These are phyloP conservation scores for Tetraselmis striata DNA, from an alignment of 139 green algal species.

Conservation along the genomic window DNA sequence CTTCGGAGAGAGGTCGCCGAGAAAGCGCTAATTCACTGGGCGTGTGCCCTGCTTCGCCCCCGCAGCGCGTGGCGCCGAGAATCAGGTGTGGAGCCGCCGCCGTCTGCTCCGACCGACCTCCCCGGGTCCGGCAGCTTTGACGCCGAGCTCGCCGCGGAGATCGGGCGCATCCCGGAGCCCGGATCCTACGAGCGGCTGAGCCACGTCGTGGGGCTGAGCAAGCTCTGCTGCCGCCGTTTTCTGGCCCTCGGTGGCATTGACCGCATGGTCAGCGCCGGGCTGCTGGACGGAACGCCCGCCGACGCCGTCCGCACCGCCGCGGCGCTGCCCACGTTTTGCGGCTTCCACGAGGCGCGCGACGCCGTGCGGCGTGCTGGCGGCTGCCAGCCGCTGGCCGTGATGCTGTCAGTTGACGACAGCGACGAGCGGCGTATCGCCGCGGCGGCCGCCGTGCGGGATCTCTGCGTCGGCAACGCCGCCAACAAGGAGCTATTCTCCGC, in stretches of 20 bases:
- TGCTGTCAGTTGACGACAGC: background rate
- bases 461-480: background rate
- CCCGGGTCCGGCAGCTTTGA: no score
- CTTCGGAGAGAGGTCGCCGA: no score
- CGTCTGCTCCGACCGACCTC: no score
- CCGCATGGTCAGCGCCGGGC: background rate
- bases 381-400: background rate
- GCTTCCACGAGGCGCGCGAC: background rate
- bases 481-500: background rate
- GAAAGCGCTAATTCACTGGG: no score
- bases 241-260: background rate
- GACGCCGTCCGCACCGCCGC: background rate
- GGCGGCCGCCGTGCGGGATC: background rate
- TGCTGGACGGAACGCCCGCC: background rate
- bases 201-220: background rate
- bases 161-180: background rate
- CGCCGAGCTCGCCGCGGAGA: background rate
- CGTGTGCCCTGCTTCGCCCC: no score
- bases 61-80: no score
- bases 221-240: background rate
- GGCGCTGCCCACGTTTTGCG: background rate
- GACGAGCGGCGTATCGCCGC: background rate
- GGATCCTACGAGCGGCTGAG: background rate
- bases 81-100: no score
- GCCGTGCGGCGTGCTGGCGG: background rate